Base-by-base conservation (phyloP, 2,329 filamentous ascomycete species). In the Trichoderma atroviride region DNA sequence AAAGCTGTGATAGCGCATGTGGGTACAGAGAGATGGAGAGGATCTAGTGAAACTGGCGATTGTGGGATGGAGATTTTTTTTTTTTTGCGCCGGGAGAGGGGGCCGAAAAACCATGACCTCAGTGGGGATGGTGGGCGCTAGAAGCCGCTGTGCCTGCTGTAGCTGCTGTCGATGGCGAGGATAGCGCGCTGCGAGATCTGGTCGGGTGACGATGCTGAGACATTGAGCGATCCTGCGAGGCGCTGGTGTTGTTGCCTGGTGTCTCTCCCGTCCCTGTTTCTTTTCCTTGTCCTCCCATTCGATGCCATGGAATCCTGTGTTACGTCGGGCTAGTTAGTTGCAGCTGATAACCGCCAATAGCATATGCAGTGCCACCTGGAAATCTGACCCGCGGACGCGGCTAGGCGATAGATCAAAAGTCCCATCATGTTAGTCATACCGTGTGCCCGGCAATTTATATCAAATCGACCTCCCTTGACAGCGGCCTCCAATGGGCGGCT, bases 1-100 rank as follows among this genome's bases (percentile, higher is more conserved):
- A 64, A 43, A 59, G 67, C 63, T 65, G 69, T 68, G 65, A 65
- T 47, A 59, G 37, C 56, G 56, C 56, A 59, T 58, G 56, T 58
- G 56, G 56, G 56, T 40, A 40, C 53, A 33, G 40, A 33, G 40
- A 43, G 37, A 27, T 35, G 33, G 47, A 59, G 14, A 31, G 24
- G 29, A 65, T 27, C 29, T 62, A 31, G 33, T 50, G 47, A 24
- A 24, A 37, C 29, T 47, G 60, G 37, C 24, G 37, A 27, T 66
- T 43, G 40, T 43, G 40, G 40, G 40, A 43, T 43, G 40, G 40
- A 43, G 40, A 43, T 43, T 43, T 43, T 43, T 43, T 43, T 19
- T 43, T 7, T 19, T 43, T 43, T 43, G 40, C 37, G 37, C 37
- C 37, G 37, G 37, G 50, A 29, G 61, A 55, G 22, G 60, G 47